These are phyloP conservation scores for Chytriomyces sp. DNA, from an alignment of 192 early-diverging fungal species.

Conservation along the genomic window DNA sequence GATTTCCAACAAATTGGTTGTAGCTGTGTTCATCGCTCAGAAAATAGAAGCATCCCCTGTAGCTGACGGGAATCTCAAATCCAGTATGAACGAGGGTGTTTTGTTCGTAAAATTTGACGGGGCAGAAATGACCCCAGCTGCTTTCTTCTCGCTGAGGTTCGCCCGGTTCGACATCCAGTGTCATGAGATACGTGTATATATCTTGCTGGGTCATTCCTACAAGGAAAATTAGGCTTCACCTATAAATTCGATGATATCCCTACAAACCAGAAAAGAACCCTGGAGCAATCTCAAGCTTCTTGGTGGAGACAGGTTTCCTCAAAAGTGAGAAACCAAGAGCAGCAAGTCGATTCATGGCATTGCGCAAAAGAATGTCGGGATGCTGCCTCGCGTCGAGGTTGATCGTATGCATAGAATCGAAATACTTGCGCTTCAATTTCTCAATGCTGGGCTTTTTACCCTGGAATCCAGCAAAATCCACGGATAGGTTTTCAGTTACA, in stretches of 20 bases:
- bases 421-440: constrained; percentile 31
- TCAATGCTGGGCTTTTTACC: constrained; percentile 22
- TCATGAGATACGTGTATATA: constrained; percentile 38
- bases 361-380: constrained; percentile 45
- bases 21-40: constrained; percentile 35
- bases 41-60: constrained; percentile 53
- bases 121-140: constrained; percentile 48
- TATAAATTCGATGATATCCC: not conserved
- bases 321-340: constrained; percentile 39
- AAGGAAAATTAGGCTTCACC: not conserved
- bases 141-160: constrained; percentile 55
- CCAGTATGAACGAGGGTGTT: constrained; percentile 22
- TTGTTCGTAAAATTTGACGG: constrained; percentile 44
- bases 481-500: constrained; percentile 30
- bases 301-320: constrained; percentile 22
- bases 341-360: constrained; percentile 38
- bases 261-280: constrained; percentile 45
- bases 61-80: constrained; percentile 39
- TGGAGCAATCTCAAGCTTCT: constrained; percentile 38
- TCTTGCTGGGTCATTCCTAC: constrained; percentile 39
- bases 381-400: constrained; percentile 54
- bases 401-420: constrained; percentile 43
- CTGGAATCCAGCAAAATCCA: constrained; percentile 30
- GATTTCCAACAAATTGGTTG: constrained; percentile 49
- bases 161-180: constrained; percentile 41